Base-by-base conservation (phyloP, 768 basidiomycete genomes). In the Steccherinum ochraceum region DNA sequence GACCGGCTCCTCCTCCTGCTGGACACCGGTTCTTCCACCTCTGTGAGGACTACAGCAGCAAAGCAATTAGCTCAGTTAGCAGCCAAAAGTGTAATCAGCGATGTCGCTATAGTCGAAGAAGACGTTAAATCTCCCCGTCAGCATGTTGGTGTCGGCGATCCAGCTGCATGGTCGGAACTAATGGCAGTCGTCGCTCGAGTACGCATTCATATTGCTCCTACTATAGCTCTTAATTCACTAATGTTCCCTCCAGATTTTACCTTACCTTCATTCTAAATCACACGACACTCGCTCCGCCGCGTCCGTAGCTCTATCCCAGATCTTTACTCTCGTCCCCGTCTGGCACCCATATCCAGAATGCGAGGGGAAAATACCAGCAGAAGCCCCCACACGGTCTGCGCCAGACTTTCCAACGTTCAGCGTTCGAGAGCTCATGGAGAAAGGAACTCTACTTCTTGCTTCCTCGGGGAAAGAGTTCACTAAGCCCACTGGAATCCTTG, bases 1-100 rank as follows among this genome's bases (percentile, higher is more conserved):
- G 96, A 98, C 79, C 86, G 96, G 69, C 87, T 99, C 73, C 84
- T 99, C 66, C 79, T 91, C 61, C 79, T 99, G 42, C 81, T 99
- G 55, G 94, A 97, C 67, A 93, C 93, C 30, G 96, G 96, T 42
- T 94, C 95, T 12, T 93, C 93, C 2, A 69, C 79, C 40, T 86
- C 88, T 46, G 86, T 99, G 57, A 81, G 94, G 64, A 83, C 83
- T 55, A 96, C 96, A n/a, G 95, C 96, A 0, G 94, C 94, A 3
- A 93, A 92, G 61, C 96, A 99, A 66, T 76, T 99, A 42, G 93
- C 93, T 0, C 90, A 94, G 56, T 75, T 99, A 48, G 93, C 93
- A 0, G 85, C 81, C 18, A 86, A 92, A 68, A 84, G 84, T 57
- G 86, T 96, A 52, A 82, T 84, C 51, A 83, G 78, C 62, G 89